phyloP scores from a whole-genome alignment of 2,329 filamentous ascomycete genomes.

The Aspergillus pseudoterreus region DNA sequence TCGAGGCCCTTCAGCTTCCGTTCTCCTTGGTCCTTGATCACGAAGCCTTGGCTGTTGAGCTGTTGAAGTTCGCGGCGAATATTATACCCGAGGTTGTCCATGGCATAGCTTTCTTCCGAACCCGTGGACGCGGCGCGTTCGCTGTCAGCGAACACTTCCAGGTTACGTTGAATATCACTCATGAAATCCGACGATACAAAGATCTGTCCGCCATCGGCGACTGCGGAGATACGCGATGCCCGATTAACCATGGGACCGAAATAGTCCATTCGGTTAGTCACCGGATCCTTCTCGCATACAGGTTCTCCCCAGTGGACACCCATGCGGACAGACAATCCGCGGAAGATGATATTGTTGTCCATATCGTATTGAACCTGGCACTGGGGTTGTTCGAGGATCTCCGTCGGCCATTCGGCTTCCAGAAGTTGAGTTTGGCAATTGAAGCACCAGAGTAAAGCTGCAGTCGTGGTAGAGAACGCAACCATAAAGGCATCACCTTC shows the following conservation, averaged over 20 bases:
- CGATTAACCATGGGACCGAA: constrained; percentile 99
- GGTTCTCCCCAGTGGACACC: constrained; percentile 94
- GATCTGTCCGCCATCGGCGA: constrained; percentile 94
- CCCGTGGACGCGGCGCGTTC: constrained; percentile 66
- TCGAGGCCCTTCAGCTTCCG: constrained; percentile 94
- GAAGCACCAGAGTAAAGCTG: constrained; percentile 93
- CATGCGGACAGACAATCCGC: constrained; percentile 93
- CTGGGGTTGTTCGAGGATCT: constrained; percentile 81
- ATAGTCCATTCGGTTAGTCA: constrained; percentile 98
- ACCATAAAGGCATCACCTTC: constrained; percentile 99
- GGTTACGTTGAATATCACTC: constrained; percentile 84
- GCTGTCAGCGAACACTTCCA: constrained; percentile 85
- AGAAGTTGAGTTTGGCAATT: constrained; percentile 85
- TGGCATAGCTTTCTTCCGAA: constrained; percentile 70
- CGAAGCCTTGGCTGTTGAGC: constrained; percentile 86
- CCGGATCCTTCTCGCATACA: constrained; percentile 91
- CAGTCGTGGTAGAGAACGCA: constrained; percentile 92
- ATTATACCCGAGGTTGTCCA: constrained; percentile 68
- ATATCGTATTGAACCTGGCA: constrained; percentile 80
- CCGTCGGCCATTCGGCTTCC: constrained; percentile 87
- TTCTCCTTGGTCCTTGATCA: constrained; percentile 94
- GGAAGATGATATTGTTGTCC: constrained; percentile 86
- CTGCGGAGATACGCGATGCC: constrained; percentile 85
- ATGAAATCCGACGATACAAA: constrained; percentile 97
- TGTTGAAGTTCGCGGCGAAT: constrained; percentile 86